Conservation (phyloP, 2,329 filamentous ascomycete species). For the Trichoderma cornu-damae region DNA sequence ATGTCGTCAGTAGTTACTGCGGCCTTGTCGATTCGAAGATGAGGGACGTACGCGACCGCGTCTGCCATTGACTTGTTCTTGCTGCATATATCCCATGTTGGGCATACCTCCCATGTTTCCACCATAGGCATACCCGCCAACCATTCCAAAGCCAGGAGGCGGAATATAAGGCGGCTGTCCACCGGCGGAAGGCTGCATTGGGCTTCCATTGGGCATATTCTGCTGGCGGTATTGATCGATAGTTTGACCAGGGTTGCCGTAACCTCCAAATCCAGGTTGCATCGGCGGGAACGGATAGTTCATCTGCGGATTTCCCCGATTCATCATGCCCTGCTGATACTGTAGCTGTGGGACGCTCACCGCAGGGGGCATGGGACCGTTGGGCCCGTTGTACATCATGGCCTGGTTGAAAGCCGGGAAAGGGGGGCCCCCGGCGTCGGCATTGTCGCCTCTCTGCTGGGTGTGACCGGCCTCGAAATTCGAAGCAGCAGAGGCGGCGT, state of each 20-base stretch:
- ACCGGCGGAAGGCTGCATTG: slow-evolving; percentile 42
- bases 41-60: slow-evolving; percentile 52
- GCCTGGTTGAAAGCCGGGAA: slow-evolving; percentile 49
- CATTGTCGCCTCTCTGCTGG: slow-evolving; percentile 48
- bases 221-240: slow-evolving; percentile 54
- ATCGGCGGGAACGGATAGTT: slow-evolving; percentile 54
- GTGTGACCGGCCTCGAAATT: slow-evolving; percentile 51
- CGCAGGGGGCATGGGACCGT: slow-evolving; percentile 42
- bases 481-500: slow-evolving; percentile 35
- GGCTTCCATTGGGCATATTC: slow-evolving; percentile 46
- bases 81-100: slow-evolving; percentile 47
- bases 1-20: slow-evolving; percentile 25
- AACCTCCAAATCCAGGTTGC: slow-evolving; percentile 53
- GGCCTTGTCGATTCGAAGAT: slow-evolving; percentile 18
- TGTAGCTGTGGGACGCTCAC: slow-evolving; percentile 52
- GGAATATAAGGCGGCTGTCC: slow-evolving; percentile 44
- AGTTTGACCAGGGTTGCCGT: slow-evolving; percentile 43
- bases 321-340: slow-evolving; percentile 56
- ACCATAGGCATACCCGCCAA: slow-evolving; percentile 43
- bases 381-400: slow-evolving; percentile 47
- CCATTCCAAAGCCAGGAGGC: slow-evolving; percentile 45
- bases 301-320: slow-evolving; percentile 48
- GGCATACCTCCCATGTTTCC: slow-evolving; percentile 44
- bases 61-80: slow-evolving; percentile 52
- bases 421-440: slow-evolving; percentile 45